Evolutionary conservation across 805 yeast species (phyloP).

Genomic region (Saturnispora quitensis): DNA sequence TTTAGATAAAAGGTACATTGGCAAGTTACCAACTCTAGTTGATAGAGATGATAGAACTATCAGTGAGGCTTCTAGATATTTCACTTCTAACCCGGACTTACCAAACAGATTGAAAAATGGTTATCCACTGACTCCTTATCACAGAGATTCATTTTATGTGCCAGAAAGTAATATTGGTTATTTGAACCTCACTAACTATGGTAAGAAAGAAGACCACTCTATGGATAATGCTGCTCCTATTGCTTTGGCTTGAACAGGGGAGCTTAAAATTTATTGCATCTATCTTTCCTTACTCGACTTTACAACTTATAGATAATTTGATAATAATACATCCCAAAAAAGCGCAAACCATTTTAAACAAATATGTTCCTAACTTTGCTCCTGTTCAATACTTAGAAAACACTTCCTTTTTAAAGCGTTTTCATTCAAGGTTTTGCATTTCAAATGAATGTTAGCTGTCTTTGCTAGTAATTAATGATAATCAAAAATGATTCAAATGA

Average conservation of each 20-base stretch:
- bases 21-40: constrained; percentile 7
- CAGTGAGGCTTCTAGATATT: constrained; percentile 32
- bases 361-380: too few relatives aligned
- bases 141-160: constrained; percentile 32
- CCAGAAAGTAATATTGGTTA: constrained; percentile 9
- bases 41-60: constrained; percentile 34
- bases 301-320: too few relatives aligned
- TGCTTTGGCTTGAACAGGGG: constrained; percentile 2
- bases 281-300: too few relatives aligned
- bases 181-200: constrained; percentile 7
- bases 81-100: constrained; percentile 38
- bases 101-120: constrained; percentile 30
- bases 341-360: too few relatives aligned
- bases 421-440: too few relatives aligned
- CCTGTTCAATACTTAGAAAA: too few relatives aligned
- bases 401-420: too few relatives aligned
- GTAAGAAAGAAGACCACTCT: constrained; percentile 10
- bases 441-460: too few relatives aligned
- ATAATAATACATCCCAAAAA: too few relatives aligned
- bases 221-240: constrained; percentile 5
- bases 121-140: constrained; percentile 28
- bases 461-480: too few relatives aligned
- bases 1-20: constrained; percentile 16
- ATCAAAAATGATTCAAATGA: too few relatives aligned
- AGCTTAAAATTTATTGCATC: too few relatives aligned